These are phyloP conservation scores for Amphichorda felina DNA, from an alignment of 2,329 filamentous ascomycete genomes.

Conservation along the genomic window DNA sequence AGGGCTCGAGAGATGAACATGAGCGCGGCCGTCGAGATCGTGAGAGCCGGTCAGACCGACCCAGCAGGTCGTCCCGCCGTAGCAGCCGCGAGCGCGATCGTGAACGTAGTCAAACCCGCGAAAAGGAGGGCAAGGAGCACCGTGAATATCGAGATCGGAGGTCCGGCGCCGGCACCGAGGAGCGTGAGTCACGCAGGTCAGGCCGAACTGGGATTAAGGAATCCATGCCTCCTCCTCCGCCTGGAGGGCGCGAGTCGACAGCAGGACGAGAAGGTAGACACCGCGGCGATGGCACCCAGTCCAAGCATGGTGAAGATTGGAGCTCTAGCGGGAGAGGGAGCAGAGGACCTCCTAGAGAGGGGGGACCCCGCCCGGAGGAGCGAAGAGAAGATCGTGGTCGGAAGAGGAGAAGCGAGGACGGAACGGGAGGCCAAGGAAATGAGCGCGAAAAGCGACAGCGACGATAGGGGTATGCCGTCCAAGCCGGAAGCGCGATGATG, in stretches of 20 bases:
- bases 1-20: constrained; percentile 21
- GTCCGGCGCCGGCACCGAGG: constrained; percentile 20
- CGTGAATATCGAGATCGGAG: constrained; percentile 32
- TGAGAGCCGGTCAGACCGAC: constrained; percentile 26
- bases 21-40: constrained; percentile 31
- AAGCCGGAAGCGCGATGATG: too few species aligned
- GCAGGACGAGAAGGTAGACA: constrained; percentile 19
- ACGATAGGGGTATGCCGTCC: constrained; percentile 16
- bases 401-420: constrained; percentile 35
- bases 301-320: constrained; percentile 10
- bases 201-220: constrained; percentile 12
- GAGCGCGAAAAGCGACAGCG: constrained; percentile 44
- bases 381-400: constrained; percentile 23
- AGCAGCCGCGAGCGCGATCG: constrained; percentile 37
- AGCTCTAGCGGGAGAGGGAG: constrained; percentile 16
- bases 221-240: constrained; percentile 15
- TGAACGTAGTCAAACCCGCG: constrained; percentile 34
- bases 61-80: constrained; percentile 29
- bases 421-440: constrained; percentile 20
- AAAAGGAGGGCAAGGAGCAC: constrained; percentile 31
- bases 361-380: constrained; percentile 16
- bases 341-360: not conserved
- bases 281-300: constrained; percentile 11
- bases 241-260: constrained; percentile 15
- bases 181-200: constrained; percentile 19